Evolutionary conservation across 768 basidiomycete species (phyloP).

Genomic region (Pholiota molesta): DNA sequence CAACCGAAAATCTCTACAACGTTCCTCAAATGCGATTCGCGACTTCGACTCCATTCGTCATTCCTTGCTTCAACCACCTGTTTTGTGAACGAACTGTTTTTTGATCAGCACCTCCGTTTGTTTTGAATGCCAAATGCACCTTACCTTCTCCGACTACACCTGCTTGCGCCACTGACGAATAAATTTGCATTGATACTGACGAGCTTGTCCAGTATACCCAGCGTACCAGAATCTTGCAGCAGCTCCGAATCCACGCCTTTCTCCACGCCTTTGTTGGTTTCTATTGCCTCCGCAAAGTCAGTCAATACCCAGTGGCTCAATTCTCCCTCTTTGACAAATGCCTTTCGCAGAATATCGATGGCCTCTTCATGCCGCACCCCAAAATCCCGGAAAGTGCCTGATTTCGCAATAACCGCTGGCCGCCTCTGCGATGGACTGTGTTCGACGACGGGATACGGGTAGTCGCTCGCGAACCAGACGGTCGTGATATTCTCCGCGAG

Average conservation of each 20-base stretch:
- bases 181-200: conserved; percentile 49
- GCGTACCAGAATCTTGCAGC: conserved; percentile 50
- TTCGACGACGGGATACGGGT: conserved; percentile 36
- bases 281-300: conserved; percentile 40
- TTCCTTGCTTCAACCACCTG: conserved; percentile 51
- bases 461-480: conserved; percentile 63
- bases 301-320: conserved; percentile 44
- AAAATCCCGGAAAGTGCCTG: conserved; percentile 50
- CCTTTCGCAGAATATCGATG: conserved; percentile 41
- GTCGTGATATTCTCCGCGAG: conserved; percentile 35
- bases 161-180: conserved; percentile 52
- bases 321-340: conserved; percentile 45
- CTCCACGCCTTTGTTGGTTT: conserved; percentile 14
- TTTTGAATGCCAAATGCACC: conserved; percentile 6
- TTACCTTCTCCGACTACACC: conserved; percentile 53
- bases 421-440: conserved; percentile 14
- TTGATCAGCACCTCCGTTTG: conserved; percentile 16
- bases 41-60: conserved; percentile 23
- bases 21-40: conserved; percentile 33
- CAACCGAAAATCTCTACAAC: conserved; percentile 49
- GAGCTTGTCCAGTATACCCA: conserved; percentile 60
- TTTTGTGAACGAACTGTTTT: conserved; percentile 51
- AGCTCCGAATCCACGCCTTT: conserved; percentile 30
- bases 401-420: conserved; percentile 25
- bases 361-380: conserved; percentile 48